A percentile compares a stretch with the other conserved stretches of the same genome.
These are phyloP conservation scores for Paradendryphiella salina DNA, from an alignment of 2,329 filamentous ascomycete genomes.

Conservation along the genomic window DNA sequence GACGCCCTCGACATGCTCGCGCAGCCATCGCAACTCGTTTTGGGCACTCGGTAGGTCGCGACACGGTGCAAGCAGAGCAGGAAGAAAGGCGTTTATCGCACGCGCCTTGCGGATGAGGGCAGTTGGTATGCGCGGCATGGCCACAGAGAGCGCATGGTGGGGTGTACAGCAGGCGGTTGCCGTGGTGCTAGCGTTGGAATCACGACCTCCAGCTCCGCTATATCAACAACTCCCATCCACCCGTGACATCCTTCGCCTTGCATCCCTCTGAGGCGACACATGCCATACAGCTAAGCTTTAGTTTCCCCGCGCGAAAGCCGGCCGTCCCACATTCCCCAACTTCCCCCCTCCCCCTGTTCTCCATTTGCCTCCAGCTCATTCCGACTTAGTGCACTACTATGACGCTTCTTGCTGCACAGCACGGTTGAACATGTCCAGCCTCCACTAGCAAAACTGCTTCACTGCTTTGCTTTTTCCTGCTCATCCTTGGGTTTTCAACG, in stretches of 20 bases:
- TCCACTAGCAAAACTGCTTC: not conserved
- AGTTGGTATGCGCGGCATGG: conserved; percentile 63
- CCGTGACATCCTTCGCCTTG: too few relatives aligned
- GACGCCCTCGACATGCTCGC: conserved; percentile 55
- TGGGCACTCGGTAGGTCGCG: conserved; percentile 64
- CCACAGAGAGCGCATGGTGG: conserved; percentile 2
- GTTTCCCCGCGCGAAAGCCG: conserved; percentile 9
- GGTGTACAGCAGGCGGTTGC: not conserved
- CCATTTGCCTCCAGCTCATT: not conserved
- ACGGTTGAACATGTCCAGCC: conserved; percentile 6
- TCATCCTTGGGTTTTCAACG: not conserved
- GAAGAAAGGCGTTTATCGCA: conserved; percentile 59
- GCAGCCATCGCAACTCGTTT: conserved; percentile 75
- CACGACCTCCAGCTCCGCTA: too few relatives aligned
- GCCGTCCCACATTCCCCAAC: conserved; percentile 6
- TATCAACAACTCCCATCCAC: too few relatives aligned
- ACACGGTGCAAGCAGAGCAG: conserved; percentile 65
- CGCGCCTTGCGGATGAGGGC: conserved; percentile 60
- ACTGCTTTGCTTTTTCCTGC: too few relatives aligned
- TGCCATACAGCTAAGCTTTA: conserved; percentile 10
- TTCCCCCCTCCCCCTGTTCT: not conserved
- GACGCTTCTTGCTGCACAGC: not conserved
- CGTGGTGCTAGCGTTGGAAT: conserved; percentile 3
- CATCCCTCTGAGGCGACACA: too few relatives aligned
- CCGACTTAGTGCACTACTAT: not conserved